Base-by-base conservation (phyloP, 306 rosid genomes). In the Ochetophila trinervis region DNA sequence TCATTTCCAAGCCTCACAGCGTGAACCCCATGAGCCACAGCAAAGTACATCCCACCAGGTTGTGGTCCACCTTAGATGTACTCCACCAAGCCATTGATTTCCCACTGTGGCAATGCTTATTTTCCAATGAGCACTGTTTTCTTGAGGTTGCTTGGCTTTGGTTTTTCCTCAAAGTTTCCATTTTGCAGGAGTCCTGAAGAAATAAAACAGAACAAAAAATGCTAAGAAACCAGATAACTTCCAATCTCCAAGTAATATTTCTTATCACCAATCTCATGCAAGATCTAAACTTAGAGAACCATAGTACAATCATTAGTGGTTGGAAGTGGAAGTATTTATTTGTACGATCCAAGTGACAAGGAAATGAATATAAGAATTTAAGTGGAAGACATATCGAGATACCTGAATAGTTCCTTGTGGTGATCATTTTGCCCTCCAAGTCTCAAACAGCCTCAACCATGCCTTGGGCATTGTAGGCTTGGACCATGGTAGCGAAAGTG, bases 1-100 rank as follows among this genome's bases (percentile, higher is more conserved):
- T 89, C 94, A 48, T 93, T 93, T 19, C 97, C 97, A 19, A 93
- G 94, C 80, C 98, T 93, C 35, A 93, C 91, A 32, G 97, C 98
- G 77, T 93, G 97, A 37, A 75, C 63, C 47, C 98, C 97, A 62
- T 93, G 98, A 49, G 85, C 83, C 35, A 93, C 97, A 4, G 82
- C 62, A 57, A 89, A 89, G 87, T 58, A 93, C 94, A 89, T 89
- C 24, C 98, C 97, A 7, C 98, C 97, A 0, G 97, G 88, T 65
- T 93, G 98, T 12, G 98, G 94, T 22, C 98, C 96, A 4, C 91
- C 97, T 0, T 95, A 62, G 60, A 93, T 82, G 85, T 89, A 93
- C 83, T 87, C 97, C 16, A 93, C 97, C 17, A 87, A 65, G 81
- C 98, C 98, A 68, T 75, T 70, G 69, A 89, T 79, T 70, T 87